Percentiles rank a stretch among this genome's conserved stretches.
These are phyloP conservation scores for Cichorium intybus DNA, from an alignment of 140 eudicot species.

Conservation along the genomic window DNA sequence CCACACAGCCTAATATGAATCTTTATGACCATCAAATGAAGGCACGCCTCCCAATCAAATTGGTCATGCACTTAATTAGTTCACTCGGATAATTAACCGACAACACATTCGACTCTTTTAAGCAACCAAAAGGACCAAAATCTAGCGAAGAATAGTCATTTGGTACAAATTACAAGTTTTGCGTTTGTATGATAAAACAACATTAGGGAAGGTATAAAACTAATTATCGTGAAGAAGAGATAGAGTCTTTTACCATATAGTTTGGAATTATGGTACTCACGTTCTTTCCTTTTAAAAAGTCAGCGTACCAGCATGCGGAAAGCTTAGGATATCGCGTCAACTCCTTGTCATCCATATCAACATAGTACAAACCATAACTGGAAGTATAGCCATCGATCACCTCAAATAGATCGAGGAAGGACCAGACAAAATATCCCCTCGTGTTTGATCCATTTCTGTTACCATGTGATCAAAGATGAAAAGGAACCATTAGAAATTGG, in stretches of 20 bases:
- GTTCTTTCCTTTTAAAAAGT: constrained; percentile 43
- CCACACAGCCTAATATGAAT: no score
- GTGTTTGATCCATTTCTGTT: constrained; percentile 61
- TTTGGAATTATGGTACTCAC: neutral
- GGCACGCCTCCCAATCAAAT: no score
- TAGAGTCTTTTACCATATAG: neutral
- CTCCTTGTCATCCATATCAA: constrained; percentile 53
- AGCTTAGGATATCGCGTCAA: constrained; percentile 62
- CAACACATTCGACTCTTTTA: no score
- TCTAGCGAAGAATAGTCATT: no score
- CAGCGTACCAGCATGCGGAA: constrained; percentile 57
- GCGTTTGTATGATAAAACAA: no score
- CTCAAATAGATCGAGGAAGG: constrained; percentile 58
- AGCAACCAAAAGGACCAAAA: no score
- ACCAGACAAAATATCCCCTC: constrained; percentile 59
- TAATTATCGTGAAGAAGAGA: constrained; percentile 4
- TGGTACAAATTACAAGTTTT: no score
- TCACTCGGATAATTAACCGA: no score
- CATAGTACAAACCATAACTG: constrained; percentile 51
- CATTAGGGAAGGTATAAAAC: neutral
- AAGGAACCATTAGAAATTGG: neutral
- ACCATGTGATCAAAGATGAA: neutral
- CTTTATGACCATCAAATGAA: no score
- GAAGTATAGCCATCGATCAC: constrained; percentile 29
- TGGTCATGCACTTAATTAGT: no score